A percentile compares a stretch with the other conserved stretches of the same genome.
phyloP scores from a whole-genome alignment of 2,329 filamentous ascomycete genomes.

The Samsoniella hepiali region DNA sequence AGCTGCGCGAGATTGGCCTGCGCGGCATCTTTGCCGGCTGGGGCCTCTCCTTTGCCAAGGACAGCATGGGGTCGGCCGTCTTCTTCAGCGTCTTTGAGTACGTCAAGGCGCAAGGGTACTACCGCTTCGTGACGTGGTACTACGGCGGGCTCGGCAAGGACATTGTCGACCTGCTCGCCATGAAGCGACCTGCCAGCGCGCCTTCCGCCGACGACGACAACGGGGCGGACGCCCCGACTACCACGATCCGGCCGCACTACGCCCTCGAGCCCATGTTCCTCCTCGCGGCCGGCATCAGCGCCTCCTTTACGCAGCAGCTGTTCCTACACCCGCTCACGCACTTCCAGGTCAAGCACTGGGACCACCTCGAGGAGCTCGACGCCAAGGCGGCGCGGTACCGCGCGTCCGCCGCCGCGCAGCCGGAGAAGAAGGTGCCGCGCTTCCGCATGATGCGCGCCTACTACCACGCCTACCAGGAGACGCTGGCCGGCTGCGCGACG shows the following conservation, averaged over 20 bases:
- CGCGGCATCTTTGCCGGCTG: constrained; percentile 73
- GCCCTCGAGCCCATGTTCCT: constrained; percentile 71
- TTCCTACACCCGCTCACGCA: constrained; percentile 69
- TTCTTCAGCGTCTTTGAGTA: constrained; percentile 77
- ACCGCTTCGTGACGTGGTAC: constrained; percentile 66
- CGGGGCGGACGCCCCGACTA: constrained; percentile 24
- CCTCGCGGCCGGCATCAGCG: constrained; percentile 64
- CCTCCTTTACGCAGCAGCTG: constrained; percentile 65
- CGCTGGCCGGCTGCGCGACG: constrained; percentile 56
- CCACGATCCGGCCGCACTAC: constrained; percentile 69
- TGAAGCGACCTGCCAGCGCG: constrained; percentile 38
- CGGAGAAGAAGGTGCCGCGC: constrained; percentile 33
- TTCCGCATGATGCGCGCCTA: constrained; percentile 62
- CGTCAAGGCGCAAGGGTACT: constrained; percentile 69
- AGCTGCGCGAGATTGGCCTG: constrained; percentile 66
- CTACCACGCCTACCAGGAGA: constrained; percentile 68
- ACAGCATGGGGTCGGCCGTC: constrained; percentile 64
- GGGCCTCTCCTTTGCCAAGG: constrained; percentile 65
- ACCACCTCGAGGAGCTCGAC: constrained; percentile 69
- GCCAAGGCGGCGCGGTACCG: constrained; percentile 50
- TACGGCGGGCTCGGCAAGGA: constrained; percentile 59
- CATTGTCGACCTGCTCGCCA: constrained; percentile 47
- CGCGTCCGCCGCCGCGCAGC: constrained; percentile 30
- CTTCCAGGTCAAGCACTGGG: constrained; percentile 70
- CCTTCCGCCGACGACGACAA: constrained; percentile 25